Evolutionary conservation across 176 grass and related monocot genomes (phyloP).

Genomic region (Avena sativa): DNA sequence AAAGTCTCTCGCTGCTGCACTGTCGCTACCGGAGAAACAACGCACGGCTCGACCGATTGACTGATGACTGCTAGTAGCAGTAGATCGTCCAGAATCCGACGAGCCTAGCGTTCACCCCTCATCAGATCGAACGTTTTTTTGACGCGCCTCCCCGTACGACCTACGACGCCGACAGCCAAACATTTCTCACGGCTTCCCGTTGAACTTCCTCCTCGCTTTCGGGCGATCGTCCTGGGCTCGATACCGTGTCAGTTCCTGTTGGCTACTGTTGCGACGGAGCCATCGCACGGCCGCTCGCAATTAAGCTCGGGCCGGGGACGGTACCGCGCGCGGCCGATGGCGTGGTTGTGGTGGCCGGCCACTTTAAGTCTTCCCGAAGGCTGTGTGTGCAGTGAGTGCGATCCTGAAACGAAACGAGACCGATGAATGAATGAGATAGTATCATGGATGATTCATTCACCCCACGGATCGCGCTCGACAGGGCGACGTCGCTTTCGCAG

Average conservation of each 20-base stretch:
- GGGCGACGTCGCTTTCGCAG: slow-evolving; percentile 53
- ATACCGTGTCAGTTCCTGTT: neutral
- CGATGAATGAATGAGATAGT: neutral
- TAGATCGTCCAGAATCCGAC: neutral
- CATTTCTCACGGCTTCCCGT: neutral
- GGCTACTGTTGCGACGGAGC: slow-evolving; percentile 50
- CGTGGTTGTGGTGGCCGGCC: neutral
- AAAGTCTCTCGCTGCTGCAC: neutral
- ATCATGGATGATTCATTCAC: neutral
- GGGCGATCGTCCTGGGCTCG: neutral
- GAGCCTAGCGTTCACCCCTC: neutral
- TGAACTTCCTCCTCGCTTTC: too few species aligned
- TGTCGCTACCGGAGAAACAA: slow-evolving; percentile 40
- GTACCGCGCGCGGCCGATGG: neutral
- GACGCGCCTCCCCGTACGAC: slow-evolving; percentile 14
- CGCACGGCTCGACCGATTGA: neutral
- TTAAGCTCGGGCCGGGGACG: slow-evolving; percentile 25
- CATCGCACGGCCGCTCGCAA: slow-evolving; percentile 49
- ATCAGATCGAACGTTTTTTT: neutral
- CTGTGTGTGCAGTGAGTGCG: neutral
- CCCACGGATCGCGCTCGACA: neutral
- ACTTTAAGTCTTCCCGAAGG: slow-evolving; percentile 52
- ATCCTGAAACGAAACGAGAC: neutral
- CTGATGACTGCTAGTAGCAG: neutral
- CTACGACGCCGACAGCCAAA: slow-evolving; percentile 29